A percentile compares a stretch with the other conserved stretches of the same genome.
Conservation (phyloP, 768 basidiomycete species). For the Pleurotus citrinopileatus region DNA sequence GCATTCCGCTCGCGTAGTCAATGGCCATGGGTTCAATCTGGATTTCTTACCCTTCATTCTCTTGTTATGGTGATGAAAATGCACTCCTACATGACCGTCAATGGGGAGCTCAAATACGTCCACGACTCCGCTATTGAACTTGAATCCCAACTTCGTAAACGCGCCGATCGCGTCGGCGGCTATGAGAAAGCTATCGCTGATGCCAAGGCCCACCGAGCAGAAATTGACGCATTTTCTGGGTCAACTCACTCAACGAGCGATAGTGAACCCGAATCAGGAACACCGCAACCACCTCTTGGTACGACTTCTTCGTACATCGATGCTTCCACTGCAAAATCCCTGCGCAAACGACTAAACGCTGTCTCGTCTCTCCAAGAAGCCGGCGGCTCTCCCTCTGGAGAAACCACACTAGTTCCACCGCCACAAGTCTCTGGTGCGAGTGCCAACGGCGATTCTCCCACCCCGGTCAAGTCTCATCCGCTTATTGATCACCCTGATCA, state of each 20-base stretch:
- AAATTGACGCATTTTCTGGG: slow-evolving; percentile 27
- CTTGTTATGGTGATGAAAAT: slow-evolving; percentile 94
- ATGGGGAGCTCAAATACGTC: slow-evolving; percentile 73
- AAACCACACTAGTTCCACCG: neutral
- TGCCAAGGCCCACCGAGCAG: slow-evolving; percentile 44
- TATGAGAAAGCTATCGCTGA: slow-evolving; percentile 59
- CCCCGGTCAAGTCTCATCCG: slow-evolving; percentile 33
- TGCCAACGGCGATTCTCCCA: slow-evolving; percentile 12
- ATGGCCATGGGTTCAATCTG: slow-evolving; percentile 98
- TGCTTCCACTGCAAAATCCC: slow-evolving; percentile 43
- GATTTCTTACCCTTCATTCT: slow-evolving; percentile 84
- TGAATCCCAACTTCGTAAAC: slow-evolving; percentile 35
- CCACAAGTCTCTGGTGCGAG: neutral
- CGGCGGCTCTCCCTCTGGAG: slow-evolving; percentile 8
- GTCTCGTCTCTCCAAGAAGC: slow-evolving; percentile 27
- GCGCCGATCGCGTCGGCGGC: slow-evolving; percentile 58
- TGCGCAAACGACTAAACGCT: slow-evolving; percentile 56
- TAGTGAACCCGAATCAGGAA: slow-evolving; percentile 30
- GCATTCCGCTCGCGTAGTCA: slow-evolving; percentile 50
- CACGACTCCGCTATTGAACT: slow-evolving; percentile 35
- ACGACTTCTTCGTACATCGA: slow-evolving; percentile 53
- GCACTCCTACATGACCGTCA: slow-evolving; percentile 90
- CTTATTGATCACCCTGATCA: slow-evolving; percentile 66
- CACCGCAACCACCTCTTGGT: slow-evolving; percentile 42
- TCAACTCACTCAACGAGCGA: slow-evolving; percentile 19